A percentile compares a stretch with the other conserved stretches of the same genome.
These are phyloP conservation scores for Capsella bursapastoris DNA, from an alignment of 345 rosid genomes.

Conservation along the genomic window DNA sequence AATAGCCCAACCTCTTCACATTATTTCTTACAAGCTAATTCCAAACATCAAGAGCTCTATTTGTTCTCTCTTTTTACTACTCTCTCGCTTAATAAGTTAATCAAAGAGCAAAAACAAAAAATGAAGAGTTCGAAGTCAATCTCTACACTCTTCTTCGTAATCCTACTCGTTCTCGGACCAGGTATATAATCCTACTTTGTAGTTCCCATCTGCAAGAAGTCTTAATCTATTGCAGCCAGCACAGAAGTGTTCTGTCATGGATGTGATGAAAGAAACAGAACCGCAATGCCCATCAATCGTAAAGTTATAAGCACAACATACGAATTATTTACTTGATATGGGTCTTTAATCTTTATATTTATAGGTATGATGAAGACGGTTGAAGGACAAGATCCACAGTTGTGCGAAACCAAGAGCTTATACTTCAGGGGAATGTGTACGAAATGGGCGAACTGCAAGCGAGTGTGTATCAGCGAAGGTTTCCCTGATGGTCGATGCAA, in stretches of 20 bases:
- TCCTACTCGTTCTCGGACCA: neutral
- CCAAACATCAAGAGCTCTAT: neutral
- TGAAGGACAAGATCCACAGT: slow-evolving; percentile 12
- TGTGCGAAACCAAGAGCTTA: neutral
- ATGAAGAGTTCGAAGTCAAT: neutral
- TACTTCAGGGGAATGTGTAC: neutral
- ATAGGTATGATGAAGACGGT: slow-evolving; percentile 1
- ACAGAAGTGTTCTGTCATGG: slow-evolving; percentile 98
- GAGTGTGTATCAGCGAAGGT: neutral
- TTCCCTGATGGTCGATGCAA: slow-evolving; percentile 17
- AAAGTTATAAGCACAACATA: slow-evolving; percentile 15
- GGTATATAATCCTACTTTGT: slow-evolving; percentile 58
- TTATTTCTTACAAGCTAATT: neutral
- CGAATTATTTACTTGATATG: neutral
- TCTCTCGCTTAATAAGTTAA: neutral
- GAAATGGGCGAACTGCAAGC: neutral
- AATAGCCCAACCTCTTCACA: neutral
- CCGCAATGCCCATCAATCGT: slow-evolving; percentile 82
- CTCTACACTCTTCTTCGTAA: neutral
- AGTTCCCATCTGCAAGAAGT: slow-evolving; percentile 96
- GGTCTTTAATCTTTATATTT: neutral
- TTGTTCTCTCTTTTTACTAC: neutral
- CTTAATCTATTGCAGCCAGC: slow-evolving; percentile 97
- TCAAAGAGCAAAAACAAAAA: neutral
- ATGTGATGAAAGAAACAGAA: slow-evolving; percentile 90